Evolutionary conservation across 108 stramenopile species (phyloP), one percentile per base, ranked within the genome.

Genomic region (Nitzschia sp.): DNA sequence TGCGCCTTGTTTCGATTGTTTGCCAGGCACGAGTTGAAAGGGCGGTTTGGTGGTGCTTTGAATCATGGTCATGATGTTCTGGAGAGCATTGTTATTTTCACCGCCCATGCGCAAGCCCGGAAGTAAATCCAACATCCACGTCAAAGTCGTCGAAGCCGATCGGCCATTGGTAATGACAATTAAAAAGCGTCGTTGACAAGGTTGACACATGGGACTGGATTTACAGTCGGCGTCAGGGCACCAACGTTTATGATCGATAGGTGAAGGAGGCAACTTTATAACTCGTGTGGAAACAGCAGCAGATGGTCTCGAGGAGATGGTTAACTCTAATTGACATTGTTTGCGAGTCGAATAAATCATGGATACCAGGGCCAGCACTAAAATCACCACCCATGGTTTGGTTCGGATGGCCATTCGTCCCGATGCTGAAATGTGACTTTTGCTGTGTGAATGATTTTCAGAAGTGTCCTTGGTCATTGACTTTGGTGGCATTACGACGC

Each of bases 111-210:
- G 46, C 11, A 80, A 61, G 18, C 59, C 66, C 13, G 79, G 79
- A 2, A 80, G 65, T 36, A 13, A 42, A 54, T 80, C 66, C 23
- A 80, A 23, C 79, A 80, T 80, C 24, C 33, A 35, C n/a, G 70
- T 34, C 45, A 80, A 57, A 18, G 79, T 72, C 1, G 79, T 76
- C 2, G 70, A 72, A 18, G 58, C 79, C 61, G 75, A 71, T 45
- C 79, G 69, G 11, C 71, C 70, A 26, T 75, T 80, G 9, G 79
- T 60, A 13, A 80, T 31, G 3, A 80, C 32, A 24, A 80, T 59
- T 13, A 79, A 34, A 36, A 67, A 78, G 5, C 77, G 63, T 24
- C 67, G 62, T 25, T 59, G 30, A 51, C 77, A 78, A 19, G 77
- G 77, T 32, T 53, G 60, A 28, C 77, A 78, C 13, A 51, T 51